Evolutionary conservation across 2,329 filamentous ascomycete genomes (phyloP).

Genomic region (Fusarium sp.): DNA sequence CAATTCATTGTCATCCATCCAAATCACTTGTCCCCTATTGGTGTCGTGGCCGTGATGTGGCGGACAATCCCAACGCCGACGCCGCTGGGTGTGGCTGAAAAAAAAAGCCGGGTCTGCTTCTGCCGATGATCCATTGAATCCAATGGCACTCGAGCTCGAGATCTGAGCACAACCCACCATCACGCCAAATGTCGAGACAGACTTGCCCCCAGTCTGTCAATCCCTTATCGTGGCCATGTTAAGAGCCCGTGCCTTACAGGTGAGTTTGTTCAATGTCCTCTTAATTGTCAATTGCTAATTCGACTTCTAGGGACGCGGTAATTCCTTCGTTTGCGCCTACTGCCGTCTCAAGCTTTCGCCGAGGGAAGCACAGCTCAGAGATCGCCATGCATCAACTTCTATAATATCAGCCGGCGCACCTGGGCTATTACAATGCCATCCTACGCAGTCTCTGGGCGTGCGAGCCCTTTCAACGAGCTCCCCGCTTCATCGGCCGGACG

Average conservation of each 20-base stretch:
- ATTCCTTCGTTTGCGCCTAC: conserved; percentile 53
- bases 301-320: conserved; percentile 47
- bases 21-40: neutral
- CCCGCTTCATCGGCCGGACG: conserved; percentile 30
- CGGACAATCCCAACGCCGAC: conserved; percentile 40
- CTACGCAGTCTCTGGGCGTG: conserved; percentile 6
- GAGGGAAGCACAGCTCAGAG: conserved; percentile 23
- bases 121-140: conserved; percentile 14
- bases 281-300: conserved; percentile 15
- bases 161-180: conserved; percentile 15
- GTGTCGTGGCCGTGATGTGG: conserved; percentile 13
- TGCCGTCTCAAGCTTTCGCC: conserved; percentile 48
- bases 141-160: conserved; percentile 1
- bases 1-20: neutral
- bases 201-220: conserved; percentile 32
- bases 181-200: conserved; percentile 35
- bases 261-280: conserved; percentile 38
- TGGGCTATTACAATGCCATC: conserved; percentile 1
- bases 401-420: conserved; percentile 11
- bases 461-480: conserved; percentile 45
- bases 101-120: conserved; percentile 28
- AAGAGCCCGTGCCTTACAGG: conserved; percentile 53
- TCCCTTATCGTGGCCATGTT: conserved; percentile 51
- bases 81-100: conserved; percentile 30
- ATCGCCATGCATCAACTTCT: conserved; percentile 28